A percentile compares a stretch with the other conserved stretches of the same genome.
These are phyloP conservation scores for Penicillium sp. DNA, from an alignment of 2,329 filamentous ascomycete species.

Conservation along the genomic window DNA sequence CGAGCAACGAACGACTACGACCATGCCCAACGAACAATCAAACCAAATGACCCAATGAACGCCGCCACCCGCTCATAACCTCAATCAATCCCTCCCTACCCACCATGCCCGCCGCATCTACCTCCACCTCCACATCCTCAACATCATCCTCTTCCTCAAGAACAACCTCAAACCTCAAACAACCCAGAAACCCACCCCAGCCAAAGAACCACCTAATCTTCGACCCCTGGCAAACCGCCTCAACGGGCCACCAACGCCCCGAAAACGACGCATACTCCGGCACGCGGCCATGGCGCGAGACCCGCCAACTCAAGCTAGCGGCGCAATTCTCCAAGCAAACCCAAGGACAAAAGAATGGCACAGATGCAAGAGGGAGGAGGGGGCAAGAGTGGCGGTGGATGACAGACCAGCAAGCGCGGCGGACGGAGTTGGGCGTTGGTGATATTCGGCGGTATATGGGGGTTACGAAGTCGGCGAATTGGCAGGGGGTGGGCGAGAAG, in stretches of 20 bases:
- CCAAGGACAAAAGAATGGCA: conserved; percentile 21
- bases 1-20: too few relatives aligned
- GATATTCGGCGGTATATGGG: conserved; percentile 47
- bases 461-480: conserved; percentile 22
- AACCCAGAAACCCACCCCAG: background rate
- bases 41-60: too few relatives aligned
- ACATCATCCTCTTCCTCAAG: background rate
- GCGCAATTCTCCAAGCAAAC: conserved; percentile 55
- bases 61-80: too few relatives aligned
- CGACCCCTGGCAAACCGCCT: conserved; percentile 59
- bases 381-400: conserved; percentile 53
- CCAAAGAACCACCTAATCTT: conserved; percentile 22
- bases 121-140: too few relatives aligned
- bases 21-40: too few relatives aligned
- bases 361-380: conserved; percentile 45
- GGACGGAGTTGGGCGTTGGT: conserved; percentile 26
- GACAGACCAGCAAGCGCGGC: conserved; percentile 22
- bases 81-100: too few relatives aligned
- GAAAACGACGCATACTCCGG: conserved; percentile 59
- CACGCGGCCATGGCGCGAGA: conserved; percentile 66
- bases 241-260: conserved; percentile 73
- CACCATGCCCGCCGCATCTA: too few relatives aligned
- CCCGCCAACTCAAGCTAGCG: conserved; percentile 64
- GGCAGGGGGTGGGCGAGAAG: background rate
- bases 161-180: background rate